A percentile compares a stretch with the other conserved stretches of the same genome.
Evolutionary conservation across 306 rosid genomes (phyloP).

Genomic region (Canavalia ensiformis): DNA sequence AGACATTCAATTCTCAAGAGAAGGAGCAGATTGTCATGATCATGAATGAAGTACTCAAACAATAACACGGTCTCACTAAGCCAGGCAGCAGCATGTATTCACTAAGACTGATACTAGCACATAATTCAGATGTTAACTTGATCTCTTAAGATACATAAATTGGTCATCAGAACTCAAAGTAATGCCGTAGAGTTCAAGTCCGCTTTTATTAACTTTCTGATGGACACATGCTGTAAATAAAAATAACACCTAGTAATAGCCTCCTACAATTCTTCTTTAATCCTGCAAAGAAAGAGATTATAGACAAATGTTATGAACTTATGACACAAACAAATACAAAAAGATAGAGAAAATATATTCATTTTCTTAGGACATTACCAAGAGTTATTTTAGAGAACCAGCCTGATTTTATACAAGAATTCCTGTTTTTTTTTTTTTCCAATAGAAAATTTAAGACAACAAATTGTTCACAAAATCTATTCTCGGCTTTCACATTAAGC

Average conservation of each 20-base stretch:
- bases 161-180: conserved; percentile 34
- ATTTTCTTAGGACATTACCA: background rate
- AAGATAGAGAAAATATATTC: conserved; percentile 18
- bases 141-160: conserved; percentile 47
- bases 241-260: conserved; percentile 40
- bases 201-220: conserved; percentile 39
- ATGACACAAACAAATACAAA: conserved; percentile 23
- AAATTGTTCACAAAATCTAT: conserved; percentile 7
- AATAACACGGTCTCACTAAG: conserved; percentile 38
- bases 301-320: conserved; percentile 9
- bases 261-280: conserved; percentile 45
- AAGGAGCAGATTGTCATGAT: conserved; percentile 11
- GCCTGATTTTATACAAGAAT: conserved; percentile 5
- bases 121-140: conserved; percentile 26
- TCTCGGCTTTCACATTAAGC: background rate
- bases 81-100: conserved; percentile 20
- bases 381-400: background rate
- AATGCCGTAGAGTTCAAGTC: conserved; percentile 41
- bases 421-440: background rate
- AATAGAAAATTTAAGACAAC: background rate
- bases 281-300: conserved; percentile 52
- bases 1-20: too few relatives aligned
- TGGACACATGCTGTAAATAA: conserved; percentile 35
- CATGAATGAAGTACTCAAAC: conserved; percentile 39
- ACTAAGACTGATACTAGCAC: conserved; percentile 25